phyloP scores from a whole-genome alignment of 768 basidiomycete genomes.

The Leucocoprinus birnbaumii region DNA sequence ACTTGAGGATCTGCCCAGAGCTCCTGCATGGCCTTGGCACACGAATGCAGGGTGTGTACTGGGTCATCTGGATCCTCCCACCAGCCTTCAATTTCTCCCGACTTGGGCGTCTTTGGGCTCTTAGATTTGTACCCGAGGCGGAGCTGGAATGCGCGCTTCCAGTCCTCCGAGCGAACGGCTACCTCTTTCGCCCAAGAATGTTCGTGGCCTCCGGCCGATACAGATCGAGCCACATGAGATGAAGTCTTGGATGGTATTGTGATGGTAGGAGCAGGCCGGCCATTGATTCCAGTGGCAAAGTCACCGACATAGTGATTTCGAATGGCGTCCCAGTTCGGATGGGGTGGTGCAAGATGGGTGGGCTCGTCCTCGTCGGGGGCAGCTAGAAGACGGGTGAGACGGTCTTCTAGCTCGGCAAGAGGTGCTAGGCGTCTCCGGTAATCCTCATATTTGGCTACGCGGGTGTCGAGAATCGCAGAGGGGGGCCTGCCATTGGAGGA shows the following conservation, averaged over 20 bases:
- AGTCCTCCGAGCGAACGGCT: slow-evolving; percentile 59
- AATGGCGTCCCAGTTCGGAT: slow-evolving; percentile 35
- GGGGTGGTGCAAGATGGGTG: slow-evolving; percentile 46
- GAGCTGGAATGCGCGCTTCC: slow-evolving; percentile 67
- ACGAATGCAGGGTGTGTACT: slow-evolving; percentile 66
- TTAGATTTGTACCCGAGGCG: slow-evolving; percentile 46
- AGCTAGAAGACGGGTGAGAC: slow-evolving; percentile 63
- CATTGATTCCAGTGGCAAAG: slow-evolving; percentile 21
- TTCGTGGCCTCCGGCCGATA: slow-evolving; percentile 17
- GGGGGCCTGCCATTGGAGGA: slow-evolving; percentile 46
- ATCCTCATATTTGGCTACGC: slow-evolving; percentile 56
- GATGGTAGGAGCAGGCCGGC: slow-evolving; percentile 50
- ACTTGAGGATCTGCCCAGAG: slow-evolving; percentile 79
- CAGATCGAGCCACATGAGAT: slow-evolving; percentile 17
- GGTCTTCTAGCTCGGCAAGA: slow-evolving; percentile 65
- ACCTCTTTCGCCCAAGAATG: slow-evolving; percentile 44
- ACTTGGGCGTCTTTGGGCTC: slow-evolving; percentile 67
- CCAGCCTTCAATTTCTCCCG: slow-evolving; percentile 76
- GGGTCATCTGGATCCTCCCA: slow-evolving; percentile 86
- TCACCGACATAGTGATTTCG: slow-evolving; percentile 21
- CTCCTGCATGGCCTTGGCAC: slow-evolving; percentile 62
- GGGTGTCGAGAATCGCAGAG: slow-evolving; percentile 46
- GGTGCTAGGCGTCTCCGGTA: slow-evolving; percentile 67
- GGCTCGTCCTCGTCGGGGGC: slow-evolving; percentile 72
- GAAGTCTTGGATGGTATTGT: slow-evolving; percentile 38